Evolutionary conservation across 2,329 filamentous ascomycete species (phyloP).

Genomic region (Fusarium temperatum): DNA sequence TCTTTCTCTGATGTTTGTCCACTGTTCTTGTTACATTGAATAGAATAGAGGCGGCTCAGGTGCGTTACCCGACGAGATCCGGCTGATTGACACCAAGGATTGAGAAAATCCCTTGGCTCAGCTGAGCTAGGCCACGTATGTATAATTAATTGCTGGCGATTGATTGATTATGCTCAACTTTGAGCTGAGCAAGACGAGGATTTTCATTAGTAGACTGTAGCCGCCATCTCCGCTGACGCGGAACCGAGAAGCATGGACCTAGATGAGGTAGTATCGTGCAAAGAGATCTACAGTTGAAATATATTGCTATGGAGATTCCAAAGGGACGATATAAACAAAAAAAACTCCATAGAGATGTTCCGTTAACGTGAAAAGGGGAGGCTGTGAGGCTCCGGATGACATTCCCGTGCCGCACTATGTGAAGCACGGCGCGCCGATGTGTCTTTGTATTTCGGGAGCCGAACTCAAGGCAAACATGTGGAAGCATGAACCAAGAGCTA

Average conservation of each 20-base stretch:
- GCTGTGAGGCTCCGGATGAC: constrained; percentile 19
- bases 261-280: constrained; percentile 20
- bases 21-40: not conserved
- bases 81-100: constrained; percentile 31
- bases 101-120: constrained; percentile 1
- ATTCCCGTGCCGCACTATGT: constrained; percentile 17
- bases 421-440: constrained; percentile 14
- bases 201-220: constrained; percentile 2
- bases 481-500: not conserved
- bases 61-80: not conserved
- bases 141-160: not conserved
- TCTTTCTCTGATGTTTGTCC: not conserved
- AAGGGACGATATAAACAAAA: not conserved
- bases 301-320: constrained; percentile 1
- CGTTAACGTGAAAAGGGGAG: not conserved
- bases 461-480: not conserved
- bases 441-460: not conserved
- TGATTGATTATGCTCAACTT: constrained; percentile 6
- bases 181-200: not conserved
- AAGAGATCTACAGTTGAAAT: constrained; percentile 15
- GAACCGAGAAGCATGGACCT: constrained; percentile 12
- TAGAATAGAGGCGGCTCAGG: not conserved
- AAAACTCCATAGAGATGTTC: not conserved
- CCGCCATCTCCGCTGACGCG: constrained; percentile 2
- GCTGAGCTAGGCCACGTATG: not conserved